Conservation (phyloP, 148 eudicot genomes). For the Cornus suecica region DNA sequence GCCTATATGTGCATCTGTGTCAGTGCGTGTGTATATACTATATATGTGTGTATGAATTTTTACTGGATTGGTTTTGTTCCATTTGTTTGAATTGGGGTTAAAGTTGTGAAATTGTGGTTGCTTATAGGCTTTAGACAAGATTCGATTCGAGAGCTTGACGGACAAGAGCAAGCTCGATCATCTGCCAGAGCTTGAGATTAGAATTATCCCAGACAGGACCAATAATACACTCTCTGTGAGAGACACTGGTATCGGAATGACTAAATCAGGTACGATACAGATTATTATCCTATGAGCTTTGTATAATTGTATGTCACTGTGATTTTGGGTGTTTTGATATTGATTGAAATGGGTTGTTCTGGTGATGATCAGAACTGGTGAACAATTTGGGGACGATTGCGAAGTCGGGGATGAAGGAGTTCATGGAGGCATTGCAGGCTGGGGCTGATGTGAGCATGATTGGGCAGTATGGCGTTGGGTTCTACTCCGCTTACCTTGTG, state of each 20-base stretch:
- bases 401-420: slow-evolving; percentile 13
- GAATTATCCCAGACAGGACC: slow-evolving; percentile 13
- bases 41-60: not conserved
- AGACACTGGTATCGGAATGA: slow-evolving; percentile 17
- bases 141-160: slow-evolving; percentile 14
- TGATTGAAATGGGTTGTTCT: not conserved
- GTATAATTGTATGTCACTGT: not conserved
- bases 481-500: slow-evolving; percentile 14
- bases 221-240: slow-evolving; percentile 8
- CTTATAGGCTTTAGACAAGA: slow-evolving; percentile 14
- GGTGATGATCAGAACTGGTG: slow-evolving; percentile 9
- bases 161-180: slow-evolving; percentile 13
- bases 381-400: slow-evolving; percentile 20
- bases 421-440: slow-evolving; percentile 22
- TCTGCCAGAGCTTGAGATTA: slow-evolving; percentile 14
- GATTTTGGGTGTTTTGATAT: not conserved
- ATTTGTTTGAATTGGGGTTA: not conserved
- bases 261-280: slow-evolving; percentile 6
- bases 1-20: too few species aligned
- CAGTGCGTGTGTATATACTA: too few species aligned
- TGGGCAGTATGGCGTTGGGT: slow-evolving; percentile 14
- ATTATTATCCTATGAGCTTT: not conserved
- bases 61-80: too few species aligned
- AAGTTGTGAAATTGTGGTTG: not conserved
- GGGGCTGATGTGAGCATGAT: slow-evolving; percentile 24